Conservation (phyloP, 2,329 filamentous ascomycete genomes). For the Phaeosphaeria sp. region DNA sequence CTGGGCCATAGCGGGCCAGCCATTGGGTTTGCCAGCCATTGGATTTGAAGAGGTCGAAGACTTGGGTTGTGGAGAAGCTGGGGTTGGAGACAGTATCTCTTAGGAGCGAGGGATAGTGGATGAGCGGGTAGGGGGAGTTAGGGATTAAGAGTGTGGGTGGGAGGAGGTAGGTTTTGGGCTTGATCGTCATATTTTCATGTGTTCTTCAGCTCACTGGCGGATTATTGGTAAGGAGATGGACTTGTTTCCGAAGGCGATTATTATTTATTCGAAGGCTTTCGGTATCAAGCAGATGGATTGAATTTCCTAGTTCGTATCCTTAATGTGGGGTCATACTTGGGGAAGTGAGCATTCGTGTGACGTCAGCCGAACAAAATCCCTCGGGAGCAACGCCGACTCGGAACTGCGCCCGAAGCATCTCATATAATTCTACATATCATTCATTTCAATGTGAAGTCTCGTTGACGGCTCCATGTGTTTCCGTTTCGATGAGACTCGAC, state of each 20-base stretch:
- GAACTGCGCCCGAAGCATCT: background rate
- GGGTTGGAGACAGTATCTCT: conserved; percentile 28
- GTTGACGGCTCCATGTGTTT: no score
- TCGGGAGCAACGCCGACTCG: background rate
- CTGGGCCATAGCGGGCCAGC: conserved; percentile 64
- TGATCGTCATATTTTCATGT: conserved; percentile 15
- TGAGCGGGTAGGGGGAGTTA: conserved; percentile 53
- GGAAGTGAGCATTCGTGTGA: background rate
- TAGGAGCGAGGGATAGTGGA: conserved; percentile 60
- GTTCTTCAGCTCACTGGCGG: no score
- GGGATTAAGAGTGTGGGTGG: conserved; percentile 48
- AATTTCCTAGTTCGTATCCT: background rate
- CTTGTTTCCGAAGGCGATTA: no score
- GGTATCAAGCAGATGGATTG: background rate
- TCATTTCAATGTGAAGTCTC: no score
- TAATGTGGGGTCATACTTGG: background rate
- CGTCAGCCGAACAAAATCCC: background rate
- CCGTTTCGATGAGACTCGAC: no score
- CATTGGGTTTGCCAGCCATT: conserved; percentile 63
- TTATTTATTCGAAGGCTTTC: no score
- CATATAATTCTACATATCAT: no score
- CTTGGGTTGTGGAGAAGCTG: conserved; percentile 32
- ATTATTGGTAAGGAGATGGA: no score
- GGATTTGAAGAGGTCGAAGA: conserved; percentile 54
- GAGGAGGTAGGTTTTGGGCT: conserved; percentile 30